These are phyloP conservation scores for Escovopsis sp. DNA, from an alignment of 2,329 filamentous ascomycete species.

Conservation along the genomic window DNA sequence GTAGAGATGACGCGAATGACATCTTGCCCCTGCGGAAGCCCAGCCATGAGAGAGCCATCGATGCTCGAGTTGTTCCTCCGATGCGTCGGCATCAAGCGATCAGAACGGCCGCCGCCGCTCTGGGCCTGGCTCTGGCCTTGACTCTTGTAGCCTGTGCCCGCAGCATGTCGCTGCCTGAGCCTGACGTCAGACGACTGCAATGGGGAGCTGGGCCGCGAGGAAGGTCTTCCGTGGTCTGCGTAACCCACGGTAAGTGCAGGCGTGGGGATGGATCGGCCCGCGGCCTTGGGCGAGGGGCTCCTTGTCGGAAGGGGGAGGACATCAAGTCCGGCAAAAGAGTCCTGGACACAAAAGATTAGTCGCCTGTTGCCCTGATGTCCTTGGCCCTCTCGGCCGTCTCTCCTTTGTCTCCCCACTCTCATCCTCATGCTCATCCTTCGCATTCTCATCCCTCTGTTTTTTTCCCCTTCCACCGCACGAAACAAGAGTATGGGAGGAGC, in stretches of 20 bases:
- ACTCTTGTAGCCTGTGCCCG: constrained; percentile 32
- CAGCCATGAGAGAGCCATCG: constrained; percentile 74
- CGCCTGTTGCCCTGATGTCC: neutral
- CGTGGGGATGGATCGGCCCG: constrained; percentile 29
- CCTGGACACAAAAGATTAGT: constrained; percentile 29
- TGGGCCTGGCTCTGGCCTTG: constrained; percentile 43
- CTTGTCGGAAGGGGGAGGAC: constrained; percentile 31
- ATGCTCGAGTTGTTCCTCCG: constrained; percentile 69
- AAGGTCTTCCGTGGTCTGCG: constrained; percentile 8
- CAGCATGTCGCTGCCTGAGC: constrained; percentile 37
- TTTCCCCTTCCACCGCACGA: too few species aligned
- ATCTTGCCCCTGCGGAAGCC: constrained; percentile 70
- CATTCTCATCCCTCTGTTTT: too few species aligned
- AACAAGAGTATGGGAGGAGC: neutral
- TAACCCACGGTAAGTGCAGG: constrained; percentile 40
- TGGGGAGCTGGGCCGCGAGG: constrained; percentile 30
- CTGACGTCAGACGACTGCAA: constrained; percentile 2
- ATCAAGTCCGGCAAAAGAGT: constrained; percentile 72
- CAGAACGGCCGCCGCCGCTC: constrained; percentile 47
- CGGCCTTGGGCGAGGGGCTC: constrained; percentile 37
- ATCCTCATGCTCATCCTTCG: too few species aligned
- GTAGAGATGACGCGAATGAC: constrained; percentile 90
- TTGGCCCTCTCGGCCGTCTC: too few species aligned
- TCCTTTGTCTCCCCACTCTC: too few species aligned
- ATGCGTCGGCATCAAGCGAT: constrained; percentile 50